phyloP scores from a whole-genome alignment of 2,329 filamentous ascomycete species.

The Aspergillus sp. region DNA sequence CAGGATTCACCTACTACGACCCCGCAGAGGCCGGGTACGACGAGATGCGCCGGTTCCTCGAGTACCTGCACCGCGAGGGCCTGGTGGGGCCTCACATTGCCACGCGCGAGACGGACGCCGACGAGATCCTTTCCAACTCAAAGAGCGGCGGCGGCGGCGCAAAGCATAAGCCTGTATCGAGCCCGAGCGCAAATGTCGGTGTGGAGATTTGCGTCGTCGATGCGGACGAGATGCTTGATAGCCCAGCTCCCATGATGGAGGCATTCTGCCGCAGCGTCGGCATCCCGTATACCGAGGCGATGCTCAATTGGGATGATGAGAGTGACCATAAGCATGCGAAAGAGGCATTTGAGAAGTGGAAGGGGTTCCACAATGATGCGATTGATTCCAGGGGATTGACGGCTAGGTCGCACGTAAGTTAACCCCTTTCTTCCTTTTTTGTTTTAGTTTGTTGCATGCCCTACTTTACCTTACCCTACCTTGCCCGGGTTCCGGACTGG shows the following conservation, averaged over 20 bases:
- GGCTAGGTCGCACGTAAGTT: slow-evolving; percentile 51
- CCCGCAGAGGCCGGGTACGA: slow-evolving; percentile 85
- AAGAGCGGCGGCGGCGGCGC: neutral
- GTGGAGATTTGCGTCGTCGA: slow-evolving; percentile 82
- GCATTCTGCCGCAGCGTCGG: slow-evolving; percentile 81
- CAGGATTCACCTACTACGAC: slow-evolving; percentile 84
- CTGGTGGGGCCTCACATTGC: slow-evolving; percentile 70
- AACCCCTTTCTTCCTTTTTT: neutral
- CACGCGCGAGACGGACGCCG: slow-evolving; percentile 35
- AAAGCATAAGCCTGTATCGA: slow-evolving; percentile 23
- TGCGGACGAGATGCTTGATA: slow-evolving; percentile 88
- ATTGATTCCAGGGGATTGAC: slow-evolving; percentile 77
- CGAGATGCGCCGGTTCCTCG: slow-evolving; percentile 83
- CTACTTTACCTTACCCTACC: neutral
- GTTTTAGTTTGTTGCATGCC: neutral
- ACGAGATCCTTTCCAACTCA: slow-evolving; percentile 25
- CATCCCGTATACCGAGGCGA: slow-evolving; percentile 70
- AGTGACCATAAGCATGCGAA: slow-evolving; percentile 68
- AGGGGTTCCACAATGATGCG: slow-evolving; percentile 93
- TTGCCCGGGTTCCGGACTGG: neutral
- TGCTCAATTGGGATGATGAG: slow-evolving; percentile 82
- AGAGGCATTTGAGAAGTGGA: slow-evolving; percentile 91
- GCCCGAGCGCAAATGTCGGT: neutral
- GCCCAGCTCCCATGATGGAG: slow-evolving; percentile 72
- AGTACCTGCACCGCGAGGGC: slow-evolving; percentile 70